Base-by-base conservation (phyloP, 306 rosid species). In the Biancaea sappan region DNA sequence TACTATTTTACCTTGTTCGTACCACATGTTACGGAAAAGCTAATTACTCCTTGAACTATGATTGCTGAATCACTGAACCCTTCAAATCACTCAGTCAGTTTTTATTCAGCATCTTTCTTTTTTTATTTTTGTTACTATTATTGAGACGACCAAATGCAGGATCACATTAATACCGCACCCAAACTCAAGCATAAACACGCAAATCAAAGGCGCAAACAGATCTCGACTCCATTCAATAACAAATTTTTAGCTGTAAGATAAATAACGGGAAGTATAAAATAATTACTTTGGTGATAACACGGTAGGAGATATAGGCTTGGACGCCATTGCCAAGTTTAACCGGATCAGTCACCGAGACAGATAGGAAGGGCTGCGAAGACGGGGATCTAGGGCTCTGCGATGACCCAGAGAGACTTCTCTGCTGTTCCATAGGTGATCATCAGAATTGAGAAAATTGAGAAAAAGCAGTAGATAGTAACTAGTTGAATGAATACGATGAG, bases 301-400 rank as follows among this genome's bases (percentile, higher is more conserved):
- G 92, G 74, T 93, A 93, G 21, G 98, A 91, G 81, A 93, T 86
- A 68, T 91, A 93, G 32, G 98, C 84, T 76, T 93, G 97, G 77
- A 93, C 96, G 80, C 96, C 97, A 85, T 93, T 93, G 79, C 96
- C 96, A 73, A 93, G 88, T 79, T 93, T 93, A 71, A 93, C 96
- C 38, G 97, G 97, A 86, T 93, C 96, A 40, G 92, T 86, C 37
- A 93, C 94, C 14, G 86, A 89, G 58, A 93, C 96, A 8, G 88
- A 89, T 24, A 93, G 90, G 73, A 76, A 83, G 3, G 91, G 97
- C 80, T 78, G 96, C 25, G 97, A 87, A 1, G 89, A 83, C 50
- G 92, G 93, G 73, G 97, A 91, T 91, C 98, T 91, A 80, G 96
- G 96, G 89, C 96, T 93, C 73, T 74, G 89, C 22, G 93, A 77